Evolutionary conservation across 1,139 yeast genomes (phyloP).

Genomic region (Zygotorulaspora mrakii): DNA sequence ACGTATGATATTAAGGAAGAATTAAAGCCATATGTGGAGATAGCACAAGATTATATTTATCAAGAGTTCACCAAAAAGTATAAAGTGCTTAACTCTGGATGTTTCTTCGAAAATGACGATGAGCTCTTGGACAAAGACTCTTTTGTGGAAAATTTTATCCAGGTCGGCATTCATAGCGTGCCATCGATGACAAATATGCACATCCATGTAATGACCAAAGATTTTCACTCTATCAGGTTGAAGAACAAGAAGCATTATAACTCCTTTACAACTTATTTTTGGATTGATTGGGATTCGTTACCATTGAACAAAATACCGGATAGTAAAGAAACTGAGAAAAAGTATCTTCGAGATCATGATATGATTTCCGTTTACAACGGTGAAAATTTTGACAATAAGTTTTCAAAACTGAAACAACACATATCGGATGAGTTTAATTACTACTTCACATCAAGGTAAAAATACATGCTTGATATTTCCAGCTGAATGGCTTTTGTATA

Average conservation of each 20-base stretch:
- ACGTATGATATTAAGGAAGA: constrained; percentile 36
- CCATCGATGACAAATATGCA: constrained; percentile 72
- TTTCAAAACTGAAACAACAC: constrained; percentile 49
- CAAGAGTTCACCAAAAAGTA: constrained; percentile 36
- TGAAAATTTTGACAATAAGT: constrained; percentile 44
- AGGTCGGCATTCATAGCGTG: constrained; percentile 63
- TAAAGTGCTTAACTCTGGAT: constrained; percentile 10
- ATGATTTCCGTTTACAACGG: constrained; percentile 51
- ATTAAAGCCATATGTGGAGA: constrained; percentile 42
- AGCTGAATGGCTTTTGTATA: constrained; percentile 1
- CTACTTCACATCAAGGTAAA: constrained; percentile 23
- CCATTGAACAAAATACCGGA: constrained; percentile 34
- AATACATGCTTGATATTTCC: too few relatives aligned
- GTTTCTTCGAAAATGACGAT: constrained; percentile 16
- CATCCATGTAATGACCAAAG: constrained; percentile 66
- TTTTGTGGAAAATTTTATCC: constrained; percentile 41
- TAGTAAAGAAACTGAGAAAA: constrained; percentile 29
- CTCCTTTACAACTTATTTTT: constrained; percentile 64
- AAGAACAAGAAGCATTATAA: constrained; percentile 67
- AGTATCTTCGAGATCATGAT: constrained; percentile 40
- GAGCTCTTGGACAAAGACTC: constrained; percentile 25
- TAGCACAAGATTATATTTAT: constrained; percentile 43
- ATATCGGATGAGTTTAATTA: constrained; percentile 43
- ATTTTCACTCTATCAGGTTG: constrained; percentile 51
- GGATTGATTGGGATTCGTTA: constrained; percentile 50